Evolutionary conservation across 2,329 filamentous ascomycete genomes (phyloP), one percentile per base, ranked within the genome.

Genomic region (Neonectria hederae): DNA sequence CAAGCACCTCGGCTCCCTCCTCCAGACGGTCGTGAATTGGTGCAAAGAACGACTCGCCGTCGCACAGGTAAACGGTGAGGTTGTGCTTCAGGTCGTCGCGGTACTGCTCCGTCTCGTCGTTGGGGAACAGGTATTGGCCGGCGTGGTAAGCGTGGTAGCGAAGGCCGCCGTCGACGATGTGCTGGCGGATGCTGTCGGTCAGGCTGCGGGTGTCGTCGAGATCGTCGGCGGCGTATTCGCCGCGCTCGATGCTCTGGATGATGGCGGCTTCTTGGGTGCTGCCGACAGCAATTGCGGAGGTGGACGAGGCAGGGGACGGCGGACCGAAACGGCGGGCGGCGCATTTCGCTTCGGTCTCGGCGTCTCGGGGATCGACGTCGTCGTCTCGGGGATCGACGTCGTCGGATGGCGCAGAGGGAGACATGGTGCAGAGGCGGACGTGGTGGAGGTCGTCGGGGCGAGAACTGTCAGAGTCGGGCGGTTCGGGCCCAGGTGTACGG

Each of bases 71-170:
- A 4, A 81, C 66, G 3, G 79, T 80, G 65, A 83, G 69, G 32
- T 77, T 70, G 61, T 82, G 80, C 62, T 81, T 80, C 21, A 82
- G 71, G 40, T 81, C 78, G 52, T 83, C 81, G 21, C 80, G 76
- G 32, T 78, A 75, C 56, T 83, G 81, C 59, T 83, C 81, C 3
- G 75, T 75, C 54, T 81, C 78, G 65, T 82, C 80, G 58, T 82
- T 82, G 24, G 81, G 81, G 52, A 82, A 82, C 5, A 77, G 74
- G 53, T 82, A 82, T 68, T 79, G 74, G 10, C 80, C 80, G 5
- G 78, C 78, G 42, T 80, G 79, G 51, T 81, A 81, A 14, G 78
- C 79, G 60, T 81, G 79, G 54, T 81, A 81, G 1, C 79, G 73
- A 24, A 81, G 66, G 35, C 78, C 76, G 10, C 80, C 78, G 22